These are phyloP conservation scores for Lathyrus aphaca DNA, from an alignment of 306 rosid genomes.

Conservation along the genomic window DNA sequence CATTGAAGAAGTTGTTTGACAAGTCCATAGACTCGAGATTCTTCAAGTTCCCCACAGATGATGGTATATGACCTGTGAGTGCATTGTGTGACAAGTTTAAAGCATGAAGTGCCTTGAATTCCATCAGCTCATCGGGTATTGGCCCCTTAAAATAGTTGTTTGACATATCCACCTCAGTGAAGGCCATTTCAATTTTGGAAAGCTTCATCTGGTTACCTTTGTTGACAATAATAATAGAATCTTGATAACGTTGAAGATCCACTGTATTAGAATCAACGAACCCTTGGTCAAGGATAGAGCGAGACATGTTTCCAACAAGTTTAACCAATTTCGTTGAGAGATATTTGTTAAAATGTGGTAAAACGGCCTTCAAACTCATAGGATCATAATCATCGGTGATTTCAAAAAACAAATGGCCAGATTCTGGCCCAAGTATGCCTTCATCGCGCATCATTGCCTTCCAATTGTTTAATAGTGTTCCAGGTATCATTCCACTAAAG, in stretches of 20 bases:
- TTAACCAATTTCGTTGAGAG: not conserved
- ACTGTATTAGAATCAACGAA: not conserved
- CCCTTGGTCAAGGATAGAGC: not conserved
- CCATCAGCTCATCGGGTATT: conserved; percentile 44
- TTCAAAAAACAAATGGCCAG: conserved; percentile 6
- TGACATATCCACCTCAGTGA: conserved; percentile 48
- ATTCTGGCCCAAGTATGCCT: not conserved
- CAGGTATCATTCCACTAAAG: conserved; percentile 34
- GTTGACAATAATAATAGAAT: conserved; percentile 15
- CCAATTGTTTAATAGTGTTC: not conserved
- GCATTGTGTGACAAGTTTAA: conserved; percentile 50
- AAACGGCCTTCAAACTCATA: not conserved
- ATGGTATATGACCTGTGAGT: conserved; percentile 38
- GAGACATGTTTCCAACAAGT: not conserved
- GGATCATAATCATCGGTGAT: not conserved
- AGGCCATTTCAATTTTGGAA: conserved; percentile 26
- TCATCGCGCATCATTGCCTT: conserved; percentile 35
- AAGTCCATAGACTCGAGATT: conserved; percentile 51
- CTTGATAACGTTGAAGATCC: conserved; percentile 32
- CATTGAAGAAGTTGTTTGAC: conserved; percentile 39
- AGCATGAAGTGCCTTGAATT: conserved; percentile 9
- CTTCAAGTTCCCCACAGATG: conserved; percentile 29
- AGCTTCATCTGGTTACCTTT: conserved; percentile 38
- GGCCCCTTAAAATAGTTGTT: conserved; percentile 38
- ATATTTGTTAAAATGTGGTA: not conserved